These are phyloP conservation scores for Sporormia fimetaria DNA, from an alignment of 495 filamentous ascomycete species.

Conservation along the genomic window DNA sequence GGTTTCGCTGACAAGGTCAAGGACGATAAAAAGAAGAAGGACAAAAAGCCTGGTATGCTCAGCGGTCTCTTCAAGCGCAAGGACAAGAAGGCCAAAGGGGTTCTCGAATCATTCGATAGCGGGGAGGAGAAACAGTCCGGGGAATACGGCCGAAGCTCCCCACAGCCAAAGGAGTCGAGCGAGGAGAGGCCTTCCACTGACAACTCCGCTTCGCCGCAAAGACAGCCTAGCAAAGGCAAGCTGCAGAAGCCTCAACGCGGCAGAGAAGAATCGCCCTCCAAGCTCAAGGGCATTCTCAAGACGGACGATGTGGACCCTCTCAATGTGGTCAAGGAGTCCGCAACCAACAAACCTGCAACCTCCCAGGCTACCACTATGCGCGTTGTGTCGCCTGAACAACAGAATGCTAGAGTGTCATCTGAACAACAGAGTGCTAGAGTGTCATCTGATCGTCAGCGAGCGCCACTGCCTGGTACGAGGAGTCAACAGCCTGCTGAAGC, in stretches of 20 bases:
- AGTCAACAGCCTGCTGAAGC: too few species aligned
- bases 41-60: constrained; percentile 85
- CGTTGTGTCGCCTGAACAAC: constrained; percentile 46
- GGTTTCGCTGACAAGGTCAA: constrained; percentile 44
- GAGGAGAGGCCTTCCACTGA: constrained; percentile 31
- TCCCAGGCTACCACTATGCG: constrained; percentile 41
- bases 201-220: constrained; percentile 33
- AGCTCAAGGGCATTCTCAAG: constrained; percentile 7
- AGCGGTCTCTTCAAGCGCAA: constrained; percentile 92
- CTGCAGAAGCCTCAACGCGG: constrained; percentile 53
- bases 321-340: constrained; percentile 2
- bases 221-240: constrained; percentile 61
- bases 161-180: constrained; percentile 38
- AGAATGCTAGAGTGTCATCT: constrained; percentile 4
- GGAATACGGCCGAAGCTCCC: constrained; percentile 43
- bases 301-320: constrained; percentile 26
- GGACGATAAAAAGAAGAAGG: constrained; percentile 79
- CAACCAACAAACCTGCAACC: constrained; percentile 9
- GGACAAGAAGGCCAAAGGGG: constrained; percentile 66
- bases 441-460: too few species aligned
- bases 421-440: constrained; percentile 3
- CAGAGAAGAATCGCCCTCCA: constrained; percentile 16
- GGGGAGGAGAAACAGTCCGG: constrained; percentile 43
- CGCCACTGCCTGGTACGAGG: too few species aligned
- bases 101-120: constrained; percentile 25